phyloP scores from a whole-genome alignment of 2,329 filamentous ascomycete species.

The Didymella segeticola region DNA sequence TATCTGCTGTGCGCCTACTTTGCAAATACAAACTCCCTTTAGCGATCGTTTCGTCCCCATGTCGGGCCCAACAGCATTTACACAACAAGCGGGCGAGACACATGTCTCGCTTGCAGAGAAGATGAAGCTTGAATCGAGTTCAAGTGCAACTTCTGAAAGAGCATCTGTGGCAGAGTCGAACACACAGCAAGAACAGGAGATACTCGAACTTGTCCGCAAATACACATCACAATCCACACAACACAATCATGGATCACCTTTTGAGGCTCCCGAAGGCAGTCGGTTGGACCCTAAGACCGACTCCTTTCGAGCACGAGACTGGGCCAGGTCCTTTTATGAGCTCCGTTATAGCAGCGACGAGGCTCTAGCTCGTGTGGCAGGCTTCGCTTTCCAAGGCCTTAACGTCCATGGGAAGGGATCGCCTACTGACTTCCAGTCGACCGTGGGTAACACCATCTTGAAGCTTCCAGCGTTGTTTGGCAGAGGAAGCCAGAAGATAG shows the following conservation, averaged over 20 bases:
- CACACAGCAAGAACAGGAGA: slow-evolving; percentile 20
- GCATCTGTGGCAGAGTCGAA: slow-evolving; percentile 7
- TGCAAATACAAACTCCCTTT: not conserved
- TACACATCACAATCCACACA: slow-evolving; percentile 49
- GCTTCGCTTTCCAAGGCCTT: slow-evolving; percentile 55
- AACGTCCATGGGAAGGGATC: slow-evolving; percentile 58
- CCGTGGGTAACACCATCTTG: slow-evolving; percentile 56
- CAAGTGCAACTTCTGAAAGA: slow-evolving; percentile 14
- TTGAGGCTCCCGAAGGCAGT: slow-evolving; percentile 45
- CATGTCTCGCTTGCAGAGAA: not conserved
- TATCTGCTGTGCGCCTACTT: not conserved
- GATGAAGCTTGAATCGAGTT: slow-evolving; percentile 15
- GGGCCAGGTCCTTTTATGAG: slow-evolving; percentile 56
- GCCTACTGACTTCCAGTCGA: slow-evolving; percentile 60
- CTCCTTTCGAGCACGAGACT: slow-evolving; percentile 52
- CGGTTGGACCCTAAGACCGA: slow-evolving; percentile 51
- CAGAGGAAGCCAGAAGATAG: slow-evolving; percentile 54
- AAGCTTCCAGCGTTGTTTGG: slow-evolving; percentile 49
- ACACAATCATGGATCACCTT: slow-evolving; percentile 41
- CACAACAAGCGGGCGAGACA: not conserved
- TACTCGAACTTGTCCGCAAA: slow-evolving; percentile 47
- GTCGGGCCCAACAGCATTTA: slow-evolving; percentile 3
- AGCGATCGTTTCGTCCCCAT: slow-evolving; percentile 1
- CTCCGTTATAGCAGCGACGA: slow-evolving; percentile 53
- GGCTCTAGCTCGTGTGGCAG: slow-evolving; percentile 58